A percentile compares a stretch with the other conserved stretches of the same genome.
Conservation (phyloP, 176 grass and related monocot species). For the Phragmites australis region DNA sequence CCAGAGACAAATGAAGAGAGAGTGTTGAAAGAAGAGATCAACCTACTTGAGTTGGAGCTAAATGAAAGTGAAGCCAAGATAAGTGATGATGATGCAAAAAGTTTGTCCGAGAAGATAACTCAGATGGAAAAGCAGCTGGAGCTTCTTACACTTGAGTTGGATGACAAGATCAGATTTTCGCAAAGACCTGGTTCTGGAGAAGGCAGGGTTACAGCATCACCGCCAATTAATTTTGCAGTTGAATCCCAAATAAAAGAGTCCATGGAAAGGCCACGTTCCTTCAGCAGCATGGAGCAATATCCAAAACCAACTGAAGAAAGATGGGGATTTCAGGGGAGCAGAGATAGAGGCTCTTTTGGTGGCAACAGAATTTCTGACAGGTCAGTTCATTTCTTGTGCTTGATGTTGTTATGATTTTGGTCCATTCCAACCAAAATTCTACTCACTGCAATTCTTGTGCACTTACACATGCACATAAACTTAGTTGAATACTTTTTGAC, state of each 20-base stretch:
- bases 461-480: background rate
- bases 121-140: slow-evolving; percentile 46
- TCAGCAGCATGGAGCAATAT: slow-evolving; percentile 37
- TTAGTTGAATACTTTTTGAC: background rate
- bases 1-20: slow-evolving; percentile 46
- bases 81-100: slow-evolving; percentile 27
- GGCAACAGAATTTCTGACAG: slow-evolving; percentile 51
- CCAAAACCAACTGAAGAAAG: slow-evolving; percentile 47
- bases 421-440: background rate
- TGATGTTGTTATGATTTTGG: slow-evolving; percentile 16
- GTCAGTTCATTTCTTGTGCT: slow-evolving; percentile 36
- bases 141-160: slow-evolving; percentile 38
- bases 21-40: slow-evolving; percentile 46
- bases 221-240: slow-evolving; percentile 25
- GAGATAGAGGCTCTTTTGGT: slow-evolving; percentile 56
- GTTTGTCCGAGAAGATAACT: slow-evolving; percentile 39
- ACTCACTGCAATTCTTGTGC: background rate
- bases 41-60: slow-evolving; percentile 27
- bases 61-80: slow-evolving; percentile 48
- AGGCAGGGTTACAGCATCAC: slow-evolving; percentile 35
- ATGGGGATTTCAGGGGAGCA: slow-evolving; percentile 53
- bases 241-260: slow-evolving; percentile 27
- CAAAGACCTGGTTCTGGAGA: slow-evolving; percentile 56
- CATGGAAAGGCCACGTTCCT: slow-evolving; percentile 29
- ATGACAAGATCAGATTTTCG: slow-evolving; percentile 52